Evolutionary conservation across 139 green algal genomes (phyloP).

Genomic region (Mesotaenium endlicherianum): DNA sequence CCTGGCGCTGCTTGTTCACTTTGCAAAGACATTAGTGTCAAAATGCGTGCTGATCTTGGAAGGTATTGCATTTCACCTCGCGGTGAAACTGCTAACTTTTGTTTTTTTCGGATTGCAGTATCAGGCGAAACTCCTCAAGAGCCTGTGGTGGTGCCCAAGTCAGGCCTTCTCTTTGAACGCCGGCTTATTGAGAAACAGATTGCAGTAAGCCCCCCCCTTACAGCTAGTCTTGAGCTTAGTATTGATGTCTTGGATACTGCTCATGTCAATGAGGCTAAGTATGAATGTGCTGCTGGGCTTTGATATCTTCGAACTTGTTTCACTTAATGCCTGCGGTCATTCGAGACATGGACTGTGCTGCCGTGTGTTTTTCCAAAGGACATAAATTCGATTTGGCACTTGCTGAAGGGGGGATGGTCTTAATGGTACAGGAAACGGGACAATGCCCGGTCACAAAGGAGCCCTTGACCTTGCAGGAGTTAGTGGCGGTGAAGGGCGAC

Average conservation of each 20-base stretch:
- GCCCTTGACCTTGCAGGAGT: slow-evolving; percentile 71
- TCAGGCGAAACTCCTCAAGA: slow-evolving; percentile 81
- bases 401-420: too few species aligned
- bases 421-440: slow-evolving; percentile 53
- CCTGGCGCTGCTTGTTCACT: too few species aligned
- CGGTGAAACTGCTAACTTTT: too few species aligned
- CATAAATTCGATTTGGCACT: too few species aligned
- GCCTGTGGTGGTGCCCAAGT: slow-evolving; percentile 80
- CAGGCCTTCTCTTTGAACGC: slow-evolving; percentile 85
- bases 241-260: neutral
- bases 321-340: neutral
- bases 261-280: neutral
- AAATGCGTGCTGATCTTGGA: too few species aligned
- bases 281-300: neutral
- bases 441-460: slow-evolving; percentile 80
- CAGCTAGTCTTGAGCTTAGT: too few species aligned
- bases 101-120: slow-evolving; percentile 59
- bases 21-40: too few species aligned
- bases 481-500: slow-evolving; percentile 72
- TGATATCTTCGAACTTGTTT: neutral
- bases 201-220: too few species aligned
- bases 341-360: neutral
- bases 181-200: slow-evolving; percentile 83
- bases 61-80: too few species aligned
- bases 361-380: neutral